Percentiles rank a stretch among this genome's conserved stretches.
Conservation (phyloP, 2,329 filamentous ascomycete genomes). For the Chaetomium strumarium region DNA sequence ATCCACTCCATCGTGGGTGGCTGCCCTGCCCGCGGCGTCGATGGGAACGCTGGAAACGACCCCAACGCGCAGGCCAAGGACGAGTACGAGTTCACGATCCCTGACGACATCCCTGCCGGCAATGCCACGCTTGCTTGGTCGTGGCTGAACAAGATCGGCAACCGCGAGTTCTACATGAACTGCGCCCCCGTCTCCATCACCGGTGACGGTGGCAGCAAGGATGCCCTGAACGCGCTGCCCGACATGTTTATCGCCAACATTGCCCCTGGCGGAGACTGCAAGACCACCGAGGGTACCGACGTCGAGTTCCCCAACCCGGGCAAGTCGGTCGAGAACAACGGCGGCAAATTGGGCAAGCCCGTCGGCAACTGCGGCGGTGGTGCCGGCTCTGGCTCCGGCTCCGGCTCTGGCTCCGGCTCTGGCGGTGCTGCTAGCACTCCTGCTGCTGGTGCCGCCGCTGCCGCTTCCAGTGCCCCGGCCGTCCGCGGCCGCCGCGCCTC, state of each 20-base stretch:
- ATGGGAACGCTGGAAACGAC: constrained; percentile 52
- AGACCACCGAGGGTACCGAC: constrained; percentile 48
- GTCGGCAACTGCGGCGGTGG: constrained; percentile 15
- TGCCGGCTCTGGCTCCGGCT: background rate
- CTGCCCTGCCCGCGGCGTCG: constrained; percentile 59
- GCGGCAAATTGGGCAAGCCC: constrained; percentile 6
- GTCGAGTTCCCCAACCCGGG: constrained; percentile 66
- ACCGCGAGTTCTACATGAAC: constrained; percentile 98
- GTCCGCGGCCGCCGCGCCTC: constrained; percentile 9
- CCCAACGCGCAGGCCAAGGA: constrained; percentile 42
- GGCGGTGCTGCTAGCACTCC: background rate
- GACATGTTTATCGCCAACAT: constrained; percentile 73
- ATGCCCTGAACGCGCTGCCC: constrained; percentile 58
- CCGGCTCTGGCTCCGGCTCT: constrained; percentile 11
- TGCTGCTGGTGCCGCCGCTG: constrained; percentile 14
- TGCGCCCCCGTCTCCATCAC: constrained; percentile 71
- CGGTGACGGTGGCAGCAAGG: constrained; percentile 42
- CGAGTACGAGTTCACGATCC: constrained; percentile 65
- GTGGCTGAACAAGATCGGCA: constrained; percentile 90
- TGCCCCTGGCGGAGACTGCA: constrained; percentile 43
- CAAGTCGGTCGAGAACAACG: constrained; percentile 41
- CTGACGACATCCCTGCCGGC: constrained; percentile 64
- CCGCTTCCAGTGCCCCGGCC: background rate
- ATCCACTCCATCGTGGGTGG: constrained; percentile 84
- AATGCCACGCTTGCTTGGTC: constrained; percentile 84